Evolutionary conservation across 805 yeast species (phyloP).

Genomic region (Zygosaccharomyces pseudorouxii): DNA sequence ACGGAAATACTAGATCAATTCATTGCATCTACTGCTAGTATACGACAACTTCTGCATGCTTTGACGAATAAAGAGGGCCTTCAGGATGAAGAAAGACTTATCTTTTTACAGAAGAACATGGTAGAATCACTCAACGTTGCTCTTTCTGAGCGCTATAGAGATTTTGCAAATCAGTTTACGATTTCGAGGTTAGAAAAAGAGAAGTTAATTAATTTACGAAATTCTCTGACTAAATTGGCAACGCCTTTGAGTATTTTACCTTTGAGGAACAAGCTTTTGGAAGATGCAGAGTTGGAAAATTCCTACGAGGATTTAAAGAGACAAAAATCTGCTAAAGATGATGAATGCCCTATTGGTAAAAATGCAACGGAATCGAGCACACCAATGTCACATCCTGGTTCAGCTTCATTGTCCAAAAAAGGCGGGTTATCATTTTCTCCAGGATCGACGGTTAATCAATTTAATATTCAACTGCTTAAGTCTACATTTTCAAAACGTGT

Average conservation of each 20-base stretch:
- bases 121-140: conserved; percentile 31
- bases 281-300: conserved; percentile 17
- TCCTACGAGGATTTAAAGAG: conserved; percentile 11
- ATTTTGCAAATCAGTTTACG: conserved; percentile 40
- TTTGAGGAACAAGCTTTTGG: conserved; percentile 20
- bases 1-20: conserved; percentile 29
- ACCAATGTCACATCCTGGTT: conserved; percentile 26
- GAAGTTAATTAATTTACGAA: conserved; percentile 38
- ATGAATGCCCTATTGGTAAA: neutral
- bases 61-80: conserved; percentile 18
- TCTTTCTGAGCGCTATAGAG: conserved; percentile 42
- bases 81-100: conserved; percentile 18
- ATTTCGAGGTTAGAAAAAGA: conserved; percentile 34
- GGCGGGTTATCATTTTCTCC: conserved; percentile 3
- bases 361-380: conserved; percentile 10
- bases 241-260: conserved; percentile 43
- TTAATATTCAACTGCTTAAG: conserved; percentile 33
- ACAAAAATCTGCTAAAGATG: neutral
- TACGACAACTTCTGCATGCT: conserved; percentile 26
- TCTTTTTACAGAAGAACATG: conserved; percentile 30
- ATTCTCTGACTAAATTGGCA: conserved; percentile 39
- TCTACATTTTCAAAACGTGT: conserved; percentile 33
- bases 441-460: conserved; percentile 10
- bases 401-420: conserved; percentile 33
- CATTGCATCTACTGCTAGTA: conserved; percentile 21